Conservation (phyloP, 208 protist genomes). For the Giardia duodenalis region DNA sequence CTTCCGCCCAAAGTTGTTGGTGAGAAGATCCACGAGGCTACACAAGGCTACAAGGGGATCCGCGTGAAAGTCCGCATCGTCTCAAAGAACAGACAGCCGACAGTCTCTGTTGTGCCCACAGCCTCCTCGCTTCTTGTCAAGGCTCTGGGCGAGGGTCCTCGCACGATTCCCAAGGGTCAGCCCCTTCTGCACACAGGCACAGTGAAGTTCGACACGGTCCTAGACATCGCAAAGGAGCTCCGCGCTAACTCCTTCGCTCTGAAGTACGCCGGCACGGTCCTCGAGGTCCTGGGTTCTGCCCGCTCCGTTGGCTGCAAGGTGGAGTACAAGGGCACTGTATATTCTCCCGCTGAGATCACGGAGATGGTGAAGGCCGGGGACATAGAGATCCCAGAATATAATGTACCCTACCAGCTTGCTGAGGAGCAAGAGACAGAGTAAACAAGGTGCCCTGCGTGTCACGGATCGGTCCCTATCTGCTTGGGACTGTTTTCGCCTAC, state of each 20-base stretch:
- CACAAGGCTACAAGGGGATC: conserved; percentile 23
- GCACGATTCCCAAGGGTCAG: conserved; percentile 38
- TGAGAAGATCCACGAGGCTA: conserved; percentile 18
- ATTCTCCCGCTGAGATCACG: neutral
- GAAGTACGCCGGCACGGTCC: conserved; percentile 35
- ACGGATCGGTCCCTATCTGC: too few species aligned
- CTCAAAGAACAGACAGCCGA: conserved; percentile 28
- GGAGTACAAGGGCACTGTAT: conserved; percentile 31
- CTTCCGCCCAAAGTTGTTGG: conserved; percentile 31
- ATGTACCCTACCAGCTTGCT: neutral
- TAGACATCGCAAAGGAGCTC: conserved; percentile 38
- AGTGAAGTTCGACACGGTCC: conserved; percentile 38
- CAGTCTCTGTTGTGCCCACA: conserved; percentile 37
- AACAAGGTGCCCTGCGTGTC: too few species aligned
- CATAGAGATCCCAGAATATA: neutral
- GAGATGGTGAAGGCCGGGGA: conserved; percentile 30
- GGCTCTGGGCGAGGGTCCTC: conserved; percentile 44
- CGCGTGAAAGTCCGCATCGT: neutral
- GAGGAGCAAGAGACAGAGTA: too few species aligned
- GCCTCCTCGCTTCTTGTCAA: conserved; percentile 43
- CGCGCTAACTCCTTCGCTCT: conserved; percentile 31
- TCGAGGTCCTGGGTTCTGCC: conserved; percentile 43
- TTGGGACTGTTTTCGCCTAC: too few species aligned
- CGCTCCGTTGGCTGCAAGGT: conserved; percentile 43
- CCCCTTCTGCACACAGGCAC: conserved; percentile 37